Base-by-base conservation (phyloP, 345 rosid genomes). In the Acer saccharum region DNA sequence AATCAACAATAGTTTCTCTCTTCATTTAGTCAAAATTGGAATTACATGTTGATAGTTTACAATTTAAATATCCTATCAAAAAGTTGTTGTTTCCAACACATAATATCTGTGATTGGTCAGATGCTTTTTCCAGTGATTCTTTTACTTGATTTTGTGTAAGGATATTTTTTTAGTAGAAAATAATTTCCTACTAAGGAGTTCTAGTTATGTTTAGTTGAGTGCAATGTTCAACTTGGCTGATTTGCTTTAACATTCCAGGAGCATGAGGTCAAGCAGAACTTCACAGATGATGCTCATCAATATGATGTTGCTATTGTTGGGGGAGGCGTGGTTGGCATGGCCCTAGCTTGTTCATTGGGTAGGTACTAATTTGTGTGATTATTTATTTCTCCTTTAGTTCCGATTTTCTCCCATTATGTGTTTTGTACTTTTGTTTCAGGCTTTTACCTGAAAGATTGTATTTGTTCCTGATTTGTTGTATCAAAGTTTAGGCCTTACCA, bases 241-340 rank as follows among this genome's bases (percentile, higher is more conserved):
- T 20, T 68, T 65, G 39, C 52, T 65, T 78, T 43, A 52, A 65
- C 74, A 39, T 69, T 77, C 7, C 78, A 87, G 91, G 88, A 83
- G 79, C 50, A 64, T 18, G 76, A 79, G 44, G 81, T 76, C 68
- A 80, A 81, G 83, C 84, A 18, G 58, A 61, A 58, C 39, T 39
- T 78, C 10, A 65, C 25, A 41, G 81, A 54, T 8, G 63, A 82
- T 77, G 80, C 64, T 72, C 81, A 83, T 7, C 89, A 85, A 64
- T 90, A 90, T 78, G 98, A 95, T 78, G 81, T 94, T 86, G 98
- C 98, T 72, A 89, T 95, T 74, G 95, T 93, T 60, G 98, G 99
- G 25, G 97, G 97, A 71, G 98, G 98, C 84, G 91, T 95, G 97
- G 99, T 95, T 80, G 98, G 99, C 80, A 88, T 95, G 86, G 94